phyloP scores from a whole-genome alignment of 1,284 basidiomycete genomes.

The Earliella scabrosa region DNA sequence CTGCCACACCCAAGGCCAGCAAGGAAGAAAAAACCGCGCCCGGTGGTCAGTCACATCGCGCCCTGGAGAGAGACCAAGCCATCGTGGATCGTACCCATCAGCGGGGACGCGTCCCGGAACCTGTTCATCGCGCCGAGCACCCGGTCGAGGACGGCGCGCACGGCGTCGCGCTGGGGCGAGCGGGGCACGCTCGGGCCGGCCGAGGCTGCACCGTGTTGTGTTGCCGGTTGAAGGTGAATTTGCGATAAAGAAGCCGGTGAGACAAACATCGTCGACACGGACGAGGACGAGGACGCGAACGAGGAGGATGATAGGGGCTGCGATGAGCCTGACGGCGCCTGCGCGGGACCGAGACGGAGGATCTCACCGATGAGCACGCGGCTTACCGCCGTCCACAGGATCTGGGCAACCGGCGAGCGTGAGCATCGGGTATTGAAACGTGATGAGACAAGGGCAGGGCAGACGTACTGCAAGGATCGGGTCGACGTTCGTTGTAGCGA shows the following conservation, averaged over 20 bases:
- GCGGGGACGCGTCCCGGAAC: slow-evolving; percentile 25
- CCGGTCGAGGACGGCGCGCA: slow-evolving; percentile 22
- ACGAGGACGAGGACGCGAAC: neutral
- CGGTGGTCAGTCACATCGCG: slow-evolving; percentile 23
- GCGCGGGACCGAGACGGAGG: slow-evolving; percentile 12
- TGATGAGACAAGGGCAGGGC: neutral
- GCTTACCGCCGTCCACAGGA: slow-evolving; percentile 31
- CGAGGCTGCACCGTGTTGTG: slow-evolving; percentile 2
- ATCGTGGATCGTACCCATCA: slow-evolving; percentile 31
- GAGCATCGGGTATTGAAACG: neutral
- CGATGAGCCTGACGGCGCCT: slow-evolving; percentile 19
- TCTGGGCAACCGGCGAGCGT: slow-evolving; percentile 14
- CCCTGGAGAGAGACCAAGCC: slow-evolving; percentile 24
- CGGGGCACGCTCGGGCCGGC: slow-evolving; percentile 8
- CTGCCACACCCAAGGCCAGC: slow-evolving; percentile 12
- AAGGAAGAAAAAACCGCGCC: too few relatives aligned
- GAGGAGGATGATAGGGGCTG: slow-evolving; percentile 3
- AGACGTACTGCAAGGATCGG: slow-evolving; percentile 33
- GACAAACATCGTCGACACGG: neutral
- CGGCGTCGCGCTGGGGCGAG: slow-evolving; percentile 7
- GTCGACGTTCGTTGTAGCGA: slow-evolving; percentile 23
- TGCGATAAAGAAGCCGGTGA: neutral
- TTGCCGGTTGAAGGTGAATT: neutral
- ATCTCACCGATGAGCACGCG: slow-evolving; percentile 33
- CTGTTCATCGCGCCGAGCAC: slow-evolving; percentile 28